Conservation (phyloP, 129 eudicot species). For the Chrysanthemum makinoi region DNA sequence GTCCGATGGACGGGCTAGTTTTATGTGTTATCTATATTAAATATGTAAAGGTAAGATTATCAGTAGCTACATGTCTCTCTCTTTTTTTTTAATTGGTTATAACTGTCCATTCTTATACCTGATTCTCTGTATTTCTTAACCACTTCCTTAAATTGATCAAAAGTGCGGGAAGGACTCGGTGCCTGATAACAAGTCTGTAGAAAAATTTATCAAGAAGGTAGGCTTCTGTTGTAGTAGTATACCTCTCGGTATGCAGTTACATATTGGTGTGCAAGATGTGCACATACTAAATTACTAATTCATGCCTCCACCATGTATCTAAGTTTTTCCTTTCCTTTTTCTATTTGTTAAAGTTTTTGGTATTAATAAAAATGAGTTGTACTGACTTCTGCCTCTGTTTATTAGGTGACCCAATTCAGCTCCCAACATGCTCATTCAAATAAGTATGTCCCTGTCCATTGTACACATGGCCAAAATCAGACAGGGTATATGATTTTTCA, state of each 20-base stretch:
- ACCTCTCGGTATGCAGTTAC: background rate
- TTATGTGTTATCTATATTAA: constrained; percentile 6
- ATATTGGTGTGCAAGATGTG: background rate
- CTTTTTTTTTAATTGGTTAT: background rate
- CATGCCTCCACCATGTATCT: background rate
- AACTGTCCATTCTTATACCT: background rate
- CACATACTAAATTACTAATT: background rate
- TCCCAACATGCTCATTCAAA: no score
- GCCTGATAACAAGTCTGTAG: constrained; percentile 58
- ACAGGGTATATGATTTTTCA: no score
- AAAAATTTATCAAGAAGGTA: constrained; percentile 55
- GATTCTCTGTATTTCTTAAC: background rate
- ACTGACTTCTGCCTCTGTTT: no score
- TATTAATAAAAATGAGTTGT: background rate
- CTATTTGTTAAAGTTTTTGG: constrained; percentile 11
- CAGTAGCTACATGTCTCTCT: background rate
- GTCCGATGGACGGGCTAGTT: no score
- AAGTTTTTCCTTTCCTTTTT: background rate
- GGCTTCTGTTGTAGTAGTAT: constrained; percentile 10
- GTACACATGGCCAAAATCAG: no score
- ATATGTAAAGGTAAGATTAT: constrained; percentile 48
- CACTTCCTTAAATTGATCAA: constrained; percentile 36
- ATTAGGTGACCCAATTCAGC: no score
- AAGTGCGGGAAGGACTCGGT: constrained; percentile 65
- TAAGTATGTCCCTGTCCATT: no score